Conservation (phyloP, 495 filamentous ascomycete genomes). For the Neurospora cerealis region DNA sequence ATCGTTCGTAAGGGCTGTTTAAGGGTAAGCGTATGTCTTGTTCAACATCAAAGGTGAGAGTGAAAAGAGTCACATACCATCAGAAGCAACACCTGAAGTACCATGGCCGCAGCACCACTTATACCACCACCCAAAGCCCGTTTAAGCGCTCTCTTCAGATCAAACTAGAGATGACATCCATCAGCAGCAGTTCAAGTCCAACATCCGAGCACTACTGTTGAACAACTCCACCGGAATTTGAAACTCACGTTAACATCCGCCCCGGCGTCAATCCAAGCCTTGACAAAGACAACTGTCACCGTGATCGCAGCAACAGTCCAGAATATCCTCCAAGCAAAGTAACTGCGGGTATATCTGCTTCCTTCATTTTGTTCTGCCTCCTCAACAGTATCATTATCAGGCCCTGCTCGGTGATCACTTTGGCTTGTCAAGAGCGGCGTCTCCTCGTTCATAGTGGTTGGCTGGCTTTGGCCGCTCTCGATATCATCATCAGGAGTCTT, state of each 20-base stretch:
- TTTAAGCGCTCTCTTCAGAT: conserved; percentile 17
- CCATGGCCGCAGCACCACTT: conserved; percentile 24
- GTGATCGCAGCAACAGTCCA: conserved; percentile 9
- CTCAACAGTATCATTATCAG: background rate
- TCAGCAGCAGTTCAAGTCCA: background rate
- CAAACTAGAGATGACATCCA: conserved; percentile 14
- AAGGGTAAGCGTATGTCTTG: background rate
- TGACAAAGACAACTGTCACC: conserved; percentile 18
- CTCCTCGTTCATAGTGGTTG: background rate
- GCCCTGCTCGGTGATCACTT: background rate
- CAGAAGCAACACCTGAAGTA: conserved; percentile 25
- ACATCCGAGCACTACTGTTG: background rate
- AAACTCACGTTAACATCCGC: conserved; percentile 20
- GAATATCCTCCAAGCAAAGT: conserved; percentile 14
- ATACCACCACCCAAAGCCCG: conserved; percentile 22
- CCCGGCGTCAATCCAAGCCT: conserved; percentile 23
- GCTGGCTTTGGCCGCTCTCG: background rate
- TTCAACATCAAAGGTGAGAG: background rate
- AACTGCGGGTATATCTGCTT: background rate
- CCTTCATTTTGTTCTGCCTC: background rate
- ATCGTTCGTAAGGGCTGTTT: conserved; percentile 24
- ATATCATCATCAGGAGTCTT: background rate
- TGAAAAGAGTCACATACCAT: conserved; percentile 13
- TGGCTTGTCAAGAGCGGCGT: background rate
- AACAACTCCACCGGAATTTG: background rate